Evolutionary conservation across 2,329 filamentous ascomycete genomes (phyloP), one percentile per base, ranked within the genome.

Genomic region (Epichloe elymi): DNA sequence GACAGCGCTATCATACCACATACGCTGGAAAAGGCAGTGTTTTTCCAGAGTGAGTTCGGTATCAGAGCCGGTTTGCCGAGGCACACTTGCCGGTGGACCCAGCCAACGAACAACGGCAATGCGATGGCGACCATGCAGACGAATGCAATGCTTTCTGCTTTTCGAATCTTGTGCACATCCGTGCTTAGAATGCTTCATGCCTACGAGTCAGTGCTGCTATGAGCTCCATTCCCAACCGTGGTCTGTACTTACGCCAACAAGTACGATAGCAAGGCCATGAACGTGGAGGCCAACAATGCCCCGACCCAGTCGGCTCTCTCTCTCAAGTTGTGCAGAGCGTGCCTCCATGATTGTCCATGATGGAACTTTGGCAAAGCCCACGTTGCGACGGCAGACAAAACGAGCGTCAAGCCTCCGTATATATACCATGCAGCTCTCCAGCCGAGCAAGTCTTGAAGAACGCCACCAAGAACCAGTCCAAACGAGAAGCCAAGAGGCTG

Each of bases 31-130:
- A 83, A 84, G 3, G 74, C 63, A 0, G 63, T 60, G 43, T 79
- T 81, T n/a, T 65, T 70, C 80, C 80, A 84, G 0, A 84, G 63
- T 0, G 71, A 73, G 59, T 83, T 83, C 0, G 80, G 80, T 20
- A 84, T 82, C 7, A 84, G 60, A 0, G 78, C 78, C 12, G 78
- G 73, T 3, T 66, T 67, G 10, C 67, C 66, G 0, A 61, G 58
- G 11, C 63, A 65, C 46, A 74, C 72, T 46, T 74, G 75, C 3
- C 67, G 65, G 11, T 69, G 67, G 46, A 79, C 71, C 79, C 79
- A 83, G 10, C 65, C 59, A 42, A 75, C 63, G 58, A 83, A 83
- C 0, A 63, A 57, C 0, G 73, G 72, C 3, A 80, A 60, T 2
- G 71, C 56, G 3, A 66, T 55, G 2, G 71, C 53, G 4, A 70